Evolutionary conservation across 2,329 filamentous ascomycete genomes (phyloP), one percentile per base, ranked within the genome.

Genomic region (Huntiella moniliformis): DNA sequence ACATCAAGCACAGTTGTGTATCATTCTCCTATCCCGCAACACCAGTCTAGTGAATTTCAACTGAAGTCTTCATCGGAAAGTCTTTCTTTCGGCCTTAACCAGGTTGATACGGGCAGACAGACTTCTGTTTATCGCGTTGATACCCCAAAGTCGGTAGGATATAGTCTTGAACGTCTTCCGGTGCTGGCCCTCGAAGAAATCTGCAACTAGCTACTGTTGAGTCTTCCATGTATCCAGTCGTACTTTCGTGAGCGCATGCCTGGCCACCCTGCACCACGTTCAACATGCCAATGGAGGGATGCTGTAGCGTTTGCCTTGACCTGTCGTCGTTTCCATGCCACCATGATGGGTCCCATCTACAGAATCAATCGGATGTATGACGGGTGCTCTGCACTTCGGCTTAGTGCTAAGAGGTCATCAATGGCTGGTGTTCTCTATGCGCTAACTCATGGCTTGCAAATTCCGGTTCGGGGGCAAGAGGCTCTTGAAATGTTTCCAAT

Each of bases 281-380:
- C 22, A 8, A 8, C 10, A 28, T 28, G 6, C 10, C 34, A 28
- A 10, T 49, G 39, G 47, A 33, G 13, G 4, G 47, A 49, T 32
- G 32, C 45, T 37, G 13, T 49, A 11, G 34, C 47, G 4, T 17
- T 49, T 12, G 42, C 47, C 15, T 40, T 6, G 31, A 49, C 47
- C 2, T 49, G 47, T 32, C 42, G 22, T 15, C 38, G 34, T 12
- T 31, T 49, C 5, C 40, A 42, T 10, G 15, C 13, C 33, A 18
- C 18, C 37, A 35, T 49, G 38, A 38, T 42, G 4, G 32, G 38
- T 10, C 31, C 28, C 7, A 49, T 49, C 34, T 49, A 49, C 38
- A 5, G 17, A 6, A 28, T 49, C 37, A 49, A 49, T 34, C 44
- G 28, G 28, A 31, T n/a, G 11, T 31, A 45, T 15, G 47, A 49